Percentiles rank a stretch among this genome's conserved stretches.
phyloP scores from a whole-genome alignment of 2,329 filamentous ascomycete genomes.

The Paraphoma chrysanthemicola region DNA sequence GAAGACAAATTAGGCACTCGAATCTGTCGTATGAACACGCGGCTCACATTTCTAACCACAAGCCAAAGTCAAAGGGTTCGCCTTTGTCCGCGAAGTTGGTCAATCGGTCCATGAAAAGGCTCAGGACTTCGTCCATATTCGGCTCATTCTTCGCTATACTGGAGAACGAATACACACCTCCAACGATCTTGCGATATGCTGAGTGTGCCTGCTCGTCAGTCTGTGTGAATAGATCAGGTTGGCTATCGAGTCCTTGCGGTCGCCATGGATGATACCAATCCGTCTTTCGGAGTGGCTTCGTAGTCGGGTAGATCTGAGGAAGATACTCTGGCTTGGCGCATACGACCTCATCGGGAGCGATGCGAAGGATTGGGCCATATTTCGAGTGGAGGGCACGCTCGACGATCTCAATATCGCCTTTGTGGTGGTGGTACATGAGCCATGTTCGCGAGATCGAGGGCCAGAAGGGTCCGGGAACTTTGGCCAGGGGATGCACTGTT shows the following conservation, averaged over 20 bases:
- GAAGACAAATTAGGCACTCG: not conserved
- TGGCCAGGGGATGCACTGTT: slow-evolving; percentile 27
- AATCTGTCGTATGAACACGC: not conserved
- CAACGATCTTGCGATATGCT: slow-evolving; percentile 17
- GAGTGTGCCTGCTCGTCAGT: slow-evolving; percentile 18
- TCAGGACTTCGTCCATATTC: slow-evolving; percentile 6
- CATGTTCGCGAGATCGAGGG: slow-evolving; percentile 31
- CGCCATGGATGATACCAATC: slow-evolving; percentile 32
- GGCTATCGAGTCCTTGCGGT: slow-evolving; percentile 13
- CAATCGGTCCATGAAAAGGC: slow-evolving; percentile 4
- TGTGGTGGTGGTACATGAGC: slow-evolving; percentile 28
- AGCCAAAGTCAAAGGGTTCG: slow-evolving; percentile 10
- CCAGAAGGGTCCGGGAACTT: slow-evolving; percentile 31
- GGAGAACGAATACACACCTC: slow-evolving; percentile 19
- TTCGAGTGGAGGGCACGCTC: slow-evolving; percentile 19
- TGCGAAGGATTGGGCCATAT: slow-evolving; percentile 55
- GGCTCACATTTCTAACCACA: slow-evolving; percentile 36
- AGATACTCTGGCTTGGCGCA: slow-evolving; percentile 22
- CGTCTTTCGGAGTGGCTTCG: slow-evolving; percentile 28
- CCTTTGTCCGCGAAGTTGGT: slow-evolving; percentile 9
- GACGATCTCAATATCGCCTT: slow-evolving; percentile 26
- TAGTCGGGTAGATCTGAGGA: slow-evolving; percentile 24
- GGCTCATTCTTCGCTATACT: slow-evolving; percentile 23
- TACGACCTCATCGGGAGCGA: slow-evolving; percentile 52
- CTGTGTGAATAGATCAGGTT: slow-evolving; percentile 22